Evolutionary conservation across 345 rosid genomes (phyloP).

Genomic region (Nasturtium officinale): DNA sequence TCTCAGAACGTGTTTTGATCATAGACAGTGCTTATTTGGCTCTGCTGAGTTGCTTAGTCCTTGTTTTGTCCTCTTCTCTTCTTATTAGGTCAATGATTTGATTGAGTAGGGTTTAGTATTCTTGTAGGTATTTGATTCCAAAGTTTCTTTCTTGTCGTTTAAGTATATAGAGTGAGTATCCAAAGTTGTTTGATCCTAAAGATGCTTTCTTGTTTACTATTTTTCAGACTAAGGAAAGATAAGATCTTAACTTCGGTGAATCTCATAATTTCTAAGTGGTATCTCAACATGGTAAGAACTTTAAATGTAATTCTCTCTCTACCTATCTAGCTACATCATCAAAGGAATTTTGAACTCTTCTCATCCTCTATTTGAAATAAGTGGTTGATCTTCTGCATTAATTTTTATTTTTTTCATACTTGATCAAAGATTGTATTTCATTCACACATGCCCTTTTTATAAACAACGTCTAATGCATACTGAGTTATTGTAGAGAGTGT

Average conservation of each 20-base stretch:
- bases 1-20: background rate
- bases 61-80: background rate
- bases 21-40: background rate
- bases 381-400: background rate
- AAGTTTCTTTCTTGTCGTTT: background rate
- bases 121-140: background rate
- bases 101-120: background rate
- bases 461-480: background rate
- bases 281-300: conserved; percentile 36
- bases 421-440: background rate
- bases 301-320: background rate
- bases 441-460: background rate
- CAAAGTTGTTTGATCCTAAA: background rate
- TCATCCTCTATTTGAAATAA: background rate
- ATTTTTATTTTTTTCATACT: background rate
- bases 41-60: conserved; percentile 1
- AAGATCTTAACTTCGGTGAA: background rate
- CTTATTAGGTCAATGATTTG: background rate
- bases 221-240: conserved; percentile 26
- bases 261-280: conserved; percentile 11
- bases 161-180: background rate
- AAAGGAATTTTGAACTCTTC: background rate
- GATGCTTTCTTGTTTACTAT: conserved; percentile 11
- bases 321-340: background rate
- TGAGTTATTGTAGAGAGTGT: background rate